Conservation (phyloP, 1,284 basidiomycete genomes). For the Sphaerobolus stellatus region DNA sequence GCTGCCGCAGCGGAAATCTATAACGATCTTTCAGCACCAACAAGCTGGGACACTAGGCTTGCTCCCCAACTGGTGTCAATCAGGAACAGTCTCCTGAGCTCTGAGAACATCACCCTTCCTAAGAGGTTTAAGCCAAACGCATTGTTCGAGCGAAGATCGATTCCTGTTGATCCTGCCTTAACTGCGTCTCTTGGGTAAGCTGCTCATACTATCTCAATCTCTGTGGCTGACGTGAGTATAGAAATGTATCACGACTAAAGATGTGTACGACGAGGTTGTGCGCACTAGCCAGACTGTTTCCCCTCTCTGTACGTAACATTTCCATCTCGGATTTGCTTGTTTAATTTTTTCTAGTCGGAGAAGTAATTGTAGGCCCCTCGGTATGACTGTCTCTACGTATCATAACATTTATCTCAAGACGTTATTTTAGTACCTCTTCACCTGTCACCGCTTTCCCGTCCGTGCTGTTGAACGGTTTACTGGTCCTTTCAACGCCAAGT, state of each 20-base stretch:
- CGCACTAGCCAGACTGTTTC: background rate
- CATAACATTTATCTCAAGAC: background rate
- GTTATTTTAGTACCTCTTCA: background rate
- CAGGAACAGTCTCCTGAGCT: too few relatives aligned
- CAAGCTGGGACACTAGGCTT: too few relatives aligned
- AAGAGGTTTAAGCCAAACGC: too few relatives aligned
- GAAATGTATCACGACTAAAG: constrained; percentile 3
- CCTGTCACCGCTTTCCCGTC: constrained; percentile 5
- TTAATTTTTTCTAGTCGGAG: background rate
- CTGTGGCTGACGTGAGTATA: too few relatives aligned
- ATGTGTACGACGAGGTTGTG: background rate
- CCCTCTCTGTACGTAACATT: background rate
- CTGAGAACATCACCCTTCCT: too few relatives aligned
- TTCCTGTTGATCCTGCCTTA: too few relatives aligned
- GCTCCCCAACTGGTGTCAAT: too few relatives aligned
- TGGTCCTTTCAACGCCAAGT: constrained; percentile 30
- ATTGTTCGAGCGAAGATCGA: too few relatives aligned
- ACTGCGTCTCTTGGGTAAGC: too few relatives aligned
- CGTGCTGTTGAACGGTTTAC: constrained; percentile 32
- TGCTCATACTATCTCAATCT: too few relatives aligned
- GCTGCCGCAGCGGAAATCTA: too few relatives aligned
- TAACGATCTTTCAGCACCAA: too few relatives aligned
- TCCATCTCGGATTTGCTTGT: background rate
- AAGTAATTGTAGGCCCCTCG: background rate
- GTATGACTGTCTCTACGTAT: background rate